Evolutionary conservation across 176 grass and related monocot species (phyloP).

Genomic region (Lolium multiflorum): DNA sequence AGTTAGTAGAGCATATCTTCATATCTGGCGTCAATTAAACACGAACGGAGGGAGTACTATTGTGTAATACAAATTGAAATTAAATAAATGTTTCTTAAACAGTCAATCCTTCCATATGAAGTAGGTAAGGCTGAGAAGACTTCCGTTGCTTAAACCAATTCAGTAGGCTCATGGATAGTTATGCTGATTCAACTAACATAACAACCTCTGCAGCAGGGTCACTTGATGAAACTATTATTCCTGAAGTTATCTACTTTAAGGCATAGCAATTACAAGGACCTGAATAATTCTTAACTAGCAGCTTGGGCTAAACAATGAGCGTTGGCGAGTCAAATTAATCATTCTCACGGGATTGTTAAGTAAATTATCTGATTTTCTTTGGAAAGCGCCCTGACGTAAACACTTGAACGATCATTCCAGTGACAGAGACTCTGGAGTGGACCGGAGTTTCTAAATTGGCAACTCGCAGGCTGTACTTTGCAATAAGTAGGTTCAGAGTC

Average conservation of each 20-base stretch:
- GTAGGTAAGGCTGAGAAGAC: neutral
- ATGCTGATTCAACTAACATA: neutral
- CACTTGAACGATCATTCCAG: conserved; percentile 1
- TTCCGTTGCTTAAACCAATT: neutral
- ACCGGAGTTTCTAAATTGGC: conserved; percentile 5
- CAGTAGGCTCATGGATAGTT: neutral
- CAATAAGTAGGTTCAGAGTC: conserved; percentile 5
- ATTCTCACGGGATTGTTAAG: conserved; percentile 24
- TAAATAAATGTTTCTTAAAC: neutral
- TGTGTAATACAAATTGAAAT: too few relatives aligned
- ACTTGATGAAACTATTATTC: neutral
- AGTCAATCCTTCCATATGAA: neutral
- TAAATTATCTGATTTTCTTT: neutral
- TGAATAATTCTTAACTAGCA: conserved; percentile 24
- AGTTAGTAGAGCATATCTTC: too few relatives aligned
- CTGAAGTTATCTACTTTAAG: neutral
- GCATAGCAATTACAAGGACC: neutral
- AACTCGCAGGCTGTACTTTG: conserved; percentile 20
- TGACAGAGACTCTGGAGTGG: conserved; percentile 18
- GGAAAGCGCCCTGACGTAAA: conserved; percentile 30
- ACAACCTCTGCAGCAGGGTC: neutral
- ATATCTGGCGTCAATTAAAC: too few relatives aligned
- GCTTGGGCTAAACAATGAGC: conserved; percentile 9
- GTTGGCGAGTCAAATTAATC: neutral
- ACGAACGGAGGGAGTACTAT: too few relatives aligned